Evolutionary conservation across 805 yeast genomes (phyloP), one percentile per base, ranked within the genome.

Genomic region (Groenewaldozyma tartarivorans): DNA sequence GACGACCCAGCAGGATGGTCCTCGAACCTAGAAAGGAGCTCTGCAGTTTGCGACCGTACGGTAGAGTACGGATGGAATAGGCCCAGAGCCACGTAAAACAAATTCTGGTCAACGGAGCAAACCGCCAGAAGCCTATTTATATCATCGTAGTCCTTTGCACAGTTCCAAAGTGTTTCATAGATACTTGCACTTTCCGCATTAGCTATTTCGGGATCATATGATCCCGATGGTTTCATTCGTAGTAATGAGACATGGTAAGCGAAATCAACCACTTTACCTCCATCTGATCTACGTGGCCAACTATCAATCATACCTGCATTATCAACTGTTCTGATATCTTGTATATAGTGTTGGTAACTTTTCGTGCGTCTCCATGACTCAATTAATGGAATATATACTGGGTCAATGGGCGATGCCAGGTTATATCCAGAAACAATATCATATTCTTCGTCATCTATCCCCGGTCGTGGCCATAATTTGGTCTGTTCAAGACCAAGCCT

Each of bases 341-440:
- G 47, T 11, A 51, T 38, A 37, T 48, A 55, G 42, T 40, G 41
- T 31, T 47, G 41, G 43, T 54, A 57, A 34, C 50, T 48, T 13
- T 54, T 43, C 20, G 56, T 48, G 15, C 39, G 44, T 11, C 56
- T 38, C 62, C 63, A 59, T 21, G 56, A 57, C 40, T 54, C 57
- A 19, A 52, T 48, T 7, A 55, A 56, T 3, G 57, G 46, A 16
- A 44, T 49, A 38, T 54, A 55, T 3, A 41, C 35, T 13, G 42
- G 38, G 21, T 50, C 41, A 38, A 55, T 61, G n/a, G 49, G 33
- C 62, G 61, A 59, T 15, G 47, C 48, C 37, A 52, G 56, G n/a
- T 63, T 63, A 39, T 54, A 53, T 5, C 56, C 57, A 6, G 53
- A 53, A 4, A 56, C 42, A 21, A 48, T 51, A 13, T 26, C 20